Conservation (phyloP, 2,329 filamentous ascomycete species). For the Penicillium carneum region DNA sequence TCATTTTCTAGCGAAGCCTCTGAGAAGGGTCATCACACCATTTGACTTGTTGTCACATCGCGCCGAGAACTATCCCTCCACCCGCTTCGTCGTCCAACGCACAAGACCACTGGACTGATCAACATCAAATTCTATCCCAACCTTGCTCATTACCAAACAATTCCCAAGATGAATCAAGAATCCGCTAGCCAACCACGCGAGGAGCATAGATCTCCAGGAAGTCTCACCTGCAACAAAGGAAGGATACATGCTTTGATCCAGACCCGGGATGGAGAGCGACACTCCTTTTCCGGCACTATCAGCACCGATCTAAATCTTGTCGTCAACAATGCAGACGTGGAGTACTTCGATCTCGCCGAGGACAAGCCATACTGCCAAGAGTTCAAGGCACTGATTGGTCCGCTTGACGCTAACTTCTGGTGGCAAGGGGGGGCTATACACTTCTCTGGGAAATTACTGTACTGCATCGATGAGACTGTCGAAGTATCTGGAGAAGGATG, state of each 20-base stretch:
- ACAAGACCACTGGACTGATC: not conserved
- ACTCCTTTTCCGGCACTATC: not conserved
- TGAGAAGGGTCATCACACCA: not conserved
- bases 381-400: not conserved
- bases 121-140: no score
- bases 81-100: not conserved
- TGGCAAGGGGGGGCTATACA: constrained; percentile 1
- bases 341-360: constrained; percentile 4
- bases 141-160: not conserved
- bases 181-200: not conserved
- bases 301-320: not conserved
- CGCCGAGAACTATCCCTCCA: not conserved
- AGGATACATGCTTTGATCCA: not conserved
- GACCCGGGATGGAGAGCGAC: not conserved
- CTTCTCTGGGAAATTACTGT: not conserved
- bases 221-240: not conserved
- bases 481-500: not conserved
- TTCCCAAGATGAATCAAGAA: not conserved
- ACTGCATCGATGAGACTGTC: not conserved
- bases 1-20: not conserved
- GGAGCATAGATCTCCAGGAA: not conserved
- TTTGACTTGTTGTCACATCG: not conserved
- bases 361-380: constrained; percentile 2
- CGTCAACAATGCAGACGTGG: not conserved
- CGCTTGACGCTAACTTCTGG: not conserved